phyloP scores from a whole-genome alignment of 441 rosid genomes.

The Jatropha podagrica region DNA sequence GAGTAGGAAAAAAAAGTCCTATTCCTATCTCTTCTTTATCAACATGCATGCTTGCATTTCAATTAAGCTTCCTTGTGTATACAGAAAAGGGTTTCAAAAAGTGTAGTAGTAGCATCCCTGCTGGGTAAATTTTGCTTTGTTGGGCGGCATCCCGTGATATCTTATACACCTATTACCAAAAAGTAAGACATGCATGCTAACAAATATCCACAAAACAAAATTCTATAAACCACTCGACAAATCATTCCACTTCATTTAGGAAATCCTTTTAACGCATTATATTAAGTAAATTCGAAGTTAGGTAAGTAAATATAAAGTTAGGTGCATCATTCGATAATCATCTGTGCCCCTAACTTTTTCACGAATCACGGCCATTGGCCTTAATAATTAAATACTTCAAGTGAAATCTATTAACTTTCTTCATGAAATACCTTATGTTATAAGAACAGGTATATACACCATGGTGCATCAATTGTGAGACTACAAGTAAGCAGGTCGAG shows the following conservation, averaged over 20 bases:
- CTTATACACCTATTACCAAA: no score
- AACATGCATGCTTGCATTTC: neutral
- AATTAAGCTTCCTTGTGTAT: neutral
- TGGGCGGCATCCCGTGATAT: no score
- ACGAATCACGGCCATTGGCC: neutral
- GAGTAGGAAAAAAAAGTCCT: neutral
- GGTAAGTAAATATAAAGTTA: neutral
- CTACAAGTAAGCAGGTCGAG: constrained; percentile 72
- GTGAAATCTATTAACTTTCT: neutral
- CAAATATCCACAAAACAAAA: no score
- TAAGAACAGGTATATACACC: constrained; percentile 68
- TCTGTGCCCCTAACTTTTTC: neutral
- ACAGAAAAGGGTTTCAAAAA: neutral
- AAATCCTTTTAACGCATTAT: no score
- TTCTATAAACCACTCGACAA: no score
- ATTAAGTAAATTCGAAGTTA: neutral
- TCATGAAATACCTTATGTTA: constrained; percentile 14
- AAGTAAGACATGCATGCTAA: no score
- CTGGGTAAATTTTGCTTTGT: no score
- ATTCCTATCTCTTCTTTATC: neutral
- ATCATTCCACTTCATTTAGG: no score
- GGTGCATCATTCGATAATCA: neutral
- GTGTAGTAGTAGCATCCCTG: neutral
- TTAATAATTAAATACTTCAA: neutral
- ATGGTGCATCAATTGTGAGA: constrained; percentile 82